phyloP scores from a whole-genome alignment of 2,329 filamentous ascomycete genomes.

The Fusarium euwallaceae region DNA sequence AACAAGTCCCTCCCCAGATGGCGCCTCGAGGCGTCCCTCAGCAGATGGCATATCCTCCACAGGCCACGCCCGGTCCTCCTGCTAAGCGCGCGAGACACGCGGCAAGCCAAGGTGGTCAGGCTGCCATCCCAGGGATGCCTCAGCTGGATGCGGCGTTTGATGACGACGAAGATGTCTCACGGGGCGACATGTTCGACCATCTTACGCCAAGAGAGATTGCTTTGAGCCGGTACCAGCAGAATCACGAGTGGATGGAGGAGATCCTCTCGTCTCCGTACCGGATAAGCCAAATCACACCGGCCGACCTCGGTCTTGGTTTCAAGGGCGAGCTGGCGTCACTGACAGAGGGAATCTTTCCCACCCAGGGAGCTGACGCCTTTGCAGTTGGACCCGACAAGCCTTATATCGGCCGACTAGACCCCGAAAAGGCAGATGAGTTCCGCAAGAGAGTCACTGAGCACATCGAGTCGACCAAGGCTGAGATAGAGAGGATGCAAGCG shows the following conservation, averaged over 20 bases:
- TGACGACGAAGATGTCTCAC: constrained; percentile 89
- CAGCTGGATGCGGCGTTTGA: constrained; percentile 69
- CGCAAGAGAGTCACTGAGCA: constrained; percentile 81
- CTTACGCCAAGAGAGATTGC: constrained; percentile 92
- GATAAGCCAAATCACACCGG: constrained; percentile 85
- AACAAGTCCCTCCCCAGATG: constrained; percentile 65
- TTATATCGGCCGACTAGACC: constrained; percentile 74
- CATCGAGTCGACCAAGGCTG: constrained; percentile 78
- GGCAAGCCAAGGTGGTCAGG: constrained; percentile 56
- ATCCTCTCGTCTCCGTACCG: constrained; percentile 91
- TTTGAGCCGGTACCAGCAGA: constrained; percentile 87
- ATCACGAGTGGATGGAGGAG: constrained; percentile 99
- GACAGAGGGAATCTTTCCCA: constrained; percentile 87
- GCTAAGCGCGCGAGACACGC: constrained; percentile 67
- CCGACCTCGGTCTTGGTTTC: constrained; percentile 87
- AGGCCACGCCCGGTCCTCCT: constrained; percentile 64
- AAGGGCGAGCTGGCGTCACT: constrained; percentile 85
- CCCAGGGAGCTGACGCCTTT: constrained; percentile 64
- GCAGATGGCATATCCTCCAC: constrained; percentile 72
- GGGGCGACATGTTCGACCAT: constrained; percentile 91
- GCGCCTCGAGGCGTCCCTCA: constrained; percentile 66
- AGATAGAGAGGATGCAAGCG: constrained; percentile 87
- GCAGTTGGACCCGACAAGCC: constrained; percentile 66
- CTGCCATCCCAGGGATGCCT: constrained; percentile 55
- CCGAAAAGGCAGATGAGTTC: constrained; percentile 86